Evolutionary conservation across 2,329 filamentous ascomycete species (phyloP), one percentile per base, ranked within the genome.

Genomic region (Neofusicoccum sp.): DNA sequence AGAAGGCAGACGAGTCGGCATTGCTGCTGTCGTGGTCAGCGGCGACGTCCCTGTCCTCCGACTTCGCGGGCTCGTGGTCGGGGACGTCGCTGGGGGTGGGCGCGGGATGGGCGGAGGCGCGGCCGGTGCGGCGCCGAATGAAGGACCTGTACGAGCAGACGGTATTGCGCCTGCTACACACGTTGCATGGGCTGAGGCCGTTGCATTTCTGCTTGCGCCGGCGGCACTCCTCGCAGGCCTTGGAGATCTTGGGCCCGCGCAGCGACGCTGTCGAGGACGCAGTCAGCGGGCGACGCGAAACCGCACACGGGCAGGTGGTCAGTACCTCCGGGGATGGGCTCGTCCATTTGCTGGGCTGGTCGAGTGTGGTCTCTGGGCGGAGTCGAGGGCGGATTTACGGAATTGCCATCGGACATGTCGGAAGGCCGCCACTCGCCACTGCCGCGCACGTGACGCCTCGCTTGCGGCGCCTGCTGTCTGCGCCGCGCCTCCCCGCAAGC

Each of bases 181-280:
- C 48, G 28, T 60, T 60, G 56, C 62, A 64, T 43, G 62, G 62
- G 34, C 22, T 64, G 48, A 60, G 47, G 41, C 62, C 62, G 62
- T 64, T 61, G 56, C 62, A 64, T 50, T 58, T 60, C 48, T 64
- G 62, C 56, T 64, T 64, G 6, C 62, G 28, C 14, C 56, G 9
- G n/a, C 62, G 54, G 47, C 62, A 64, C 47, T 60, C 54, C 41
- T 64, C 62, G 48, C 62, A 64, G 29, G 62, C 62, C 48, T 64
- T 64, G 37, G 62, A 58, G 45, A 63, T 63, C 45, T 63, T 63
- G 52, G 61, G 61, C 31, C 61, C 61, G 33, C 61, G 61, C 22
- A 58, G 61, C 28, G 61, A 63, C 28, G 50, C 61, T 62, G 31
- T 8, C 6, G 3, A 12, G 39, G 36, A 14, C 11, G 31, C 14